A percentile compares a stretch with the other conserved stretches of the same genome.
phyloP scores from a whole-genome alignment of 1,284 basidiomycete genomes.

The Inonotus hispidus region DNA sequence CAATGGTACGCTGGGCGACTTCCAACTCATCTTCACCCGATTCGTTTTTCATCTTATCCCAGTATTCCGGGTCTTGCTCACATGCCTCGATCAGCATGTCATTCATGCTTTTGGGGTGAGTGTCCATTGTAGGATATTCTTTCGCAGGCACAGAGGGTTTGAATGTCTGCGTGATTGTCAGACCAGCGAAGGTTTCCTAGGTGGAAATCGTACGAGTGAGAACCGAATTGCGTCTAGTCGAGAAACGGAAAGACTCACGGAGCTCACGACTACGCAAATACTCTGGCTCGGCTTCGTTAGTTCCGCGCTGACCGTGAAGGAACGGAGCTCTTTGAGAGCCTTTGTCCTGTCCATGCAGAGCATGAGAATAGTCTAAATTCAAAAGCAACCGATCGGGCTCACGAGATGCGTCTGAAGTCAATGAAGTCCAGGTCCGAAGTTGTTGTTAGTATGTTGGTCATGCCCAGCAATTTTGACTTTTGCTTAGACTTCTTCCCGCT shows the following conservation, averaged over 20 bases:
- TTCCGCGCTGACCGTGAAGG: conserved; percentile 50
- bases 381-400: conserved; percentile 25
- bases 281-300: conserved; percentile 71
- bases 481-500: conserved; percentile 30
- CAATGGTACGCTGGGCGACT: not conserved
- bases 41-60: conserved; percentile 50
- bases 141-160: conserved; percentile 49
- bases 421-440: conserved; percentile 68
- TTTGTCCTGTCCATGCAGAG: conserved; percentile 47
- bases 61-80: conserved; percentile 58
- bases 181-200: conserved; percentile 67
- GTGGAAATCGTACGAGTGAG: not conserved
- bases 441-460: conserved; percentile 64
- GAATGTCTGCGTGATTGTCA: conserved; percentile 45
- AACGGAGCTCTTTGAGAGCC: conserved; percentile 48
- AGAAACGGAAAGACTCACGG: conserved; percentile 38
- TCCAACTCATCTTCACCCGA: conserved; percentile 27
- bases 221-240: not conserved
- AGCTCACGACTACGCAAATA: conserved; percentile 56
- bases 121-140: conserved; percentile 61
- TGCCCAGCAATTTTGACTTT: conserved; percentile 38
- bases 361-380: conserved; percentile 11
- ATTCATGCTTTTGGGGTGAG: conserved; percentile 63
- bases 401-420: conserved; percentile 75
- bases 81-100: conserved; percentile 58